Conservation (phyloP, 306 rosid genomes). For the Trifolium repens region DNA sequence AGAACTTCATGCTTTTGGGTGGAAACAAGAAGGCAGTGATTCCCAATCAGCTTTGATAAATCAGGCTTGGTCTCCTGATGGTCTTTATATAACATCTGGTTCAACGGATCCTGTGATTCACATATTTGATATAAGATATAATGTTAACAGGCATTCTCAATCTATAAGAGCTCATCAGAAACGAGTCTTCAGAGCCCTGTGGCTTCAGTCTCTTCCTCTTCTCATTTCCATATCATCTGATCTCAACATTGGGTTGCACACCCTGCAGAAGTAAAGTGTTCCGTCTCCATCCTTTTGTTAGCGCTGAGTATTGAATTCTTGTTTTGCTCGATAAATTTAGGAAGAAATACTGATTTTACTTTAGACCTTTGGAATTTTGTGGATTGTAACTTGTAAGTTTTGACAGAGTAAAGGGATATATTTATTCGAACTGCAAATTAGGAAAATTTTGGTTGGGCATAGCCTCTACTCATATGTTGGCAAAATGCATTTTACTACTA, state of each 20-base stretch:
- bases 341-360: not conserved
- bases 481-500: constrained; percentile 1
- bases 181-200: constrained; percentile 91
- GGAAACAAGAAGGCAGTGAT: constrained; percentile 98
- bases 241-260: constrained; percentile 80
- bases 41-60: constrained; percentile 96
- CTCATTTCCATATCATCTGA: constrained; percentile 95
- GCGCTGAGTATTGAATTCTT: constrained; percentile 4
- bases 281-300: constrained; percentile 8
- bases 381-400: constrained; percentile 10
- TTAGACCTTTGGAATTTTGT: constrained; percentile 12
- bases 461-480: not conserved
- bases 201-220: constrained; percentile 84
- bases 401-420: not conserved
- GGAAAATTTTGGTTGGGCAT: constrained; percentile 30
- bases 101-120: constrained; percentile 92
- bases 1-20: constrained; percentile 91
- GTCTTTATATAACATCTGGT: constrained; percentile 81
- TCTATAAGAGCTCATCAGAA: constrained; percentile 87
- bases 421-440: constrained; percentile 8
- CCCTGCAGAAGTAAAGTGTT: constrained; percentile 1
- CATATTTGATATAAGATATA: constrained; percentile 86
- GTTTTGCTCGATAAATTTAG: not conserved
- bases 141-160: constrained; percentile 73
- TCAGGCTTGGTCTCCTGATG: constrained; percentile 99